Evolutionary conservation across 2,329 filamentous ascomycete genomes (phyloP).

Genomic region (Aspergillus sp.): DNA sequence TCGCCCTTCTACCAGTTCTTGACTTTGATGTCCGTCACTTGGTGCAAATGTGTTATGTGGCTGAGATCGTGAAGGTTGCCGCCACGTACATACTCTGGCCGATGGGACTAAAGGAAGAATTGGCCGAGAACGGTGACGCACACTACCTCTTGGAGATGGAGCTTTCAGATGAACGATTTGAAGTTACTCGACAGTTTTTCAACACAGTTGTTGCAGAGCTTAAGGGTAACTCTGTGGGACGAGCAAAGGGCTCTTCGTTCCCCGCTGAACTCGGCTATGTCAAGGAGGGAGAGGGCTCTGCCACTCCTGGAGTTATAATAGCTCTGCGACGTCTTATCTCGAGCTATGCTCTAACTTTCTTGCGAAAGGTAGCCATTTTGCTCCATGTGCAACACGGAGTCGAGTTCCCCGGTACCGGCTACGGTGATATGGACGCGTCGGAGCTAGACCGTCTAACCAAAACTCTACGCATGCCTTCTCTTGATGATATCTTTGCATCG

Average conservation of each 20-base stretch:
- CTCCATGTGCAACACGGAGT: conserved; percentile 86
- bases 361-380: conserved; percentile 81
- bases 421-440: conserved; percentile 63
- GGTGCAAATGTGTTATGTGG: conserved; percentile 81
- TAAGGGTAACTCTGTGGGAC: conserved; percentile 37
- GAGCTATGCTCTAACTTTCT: conserved; percentile 84
- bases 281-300: conserved; percentile 37
- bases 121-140: conserved; percentile 30
- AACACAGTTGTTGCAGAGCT: conserved; percentile 39
- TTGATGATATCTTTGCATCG: conserved; percentile 73
- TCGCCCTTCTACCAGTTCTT: conserved; percentile 67
- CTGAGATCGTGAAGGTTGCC: conserved; percentile 83
- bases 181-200: conserved; percentile 37
- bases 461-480: conserved; percentile 70
- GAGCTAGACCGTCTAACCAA: conserved; percentile 82
- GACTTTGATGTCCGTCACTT: conserved; percentile 75
- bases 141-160: conserved; percentile 26
- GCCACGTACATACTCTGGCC: conserved; percentile 52
- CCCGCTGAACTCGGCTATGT: conserved; percentile 39
- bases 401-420: conserved; percentile 73
- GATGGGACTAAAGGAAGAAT: conserved; percentile 35
- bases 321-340: conserved; percentile 52
- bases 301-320: conserved; percentile 32
- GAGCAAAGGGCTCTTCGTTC: conserved; percentile 34
- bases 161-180: conserved; percentile 30